Base-by-base conservation (phyloP, 2,329 filamentous ascomycete genomes). In the Alternaria sp. region DNA sequence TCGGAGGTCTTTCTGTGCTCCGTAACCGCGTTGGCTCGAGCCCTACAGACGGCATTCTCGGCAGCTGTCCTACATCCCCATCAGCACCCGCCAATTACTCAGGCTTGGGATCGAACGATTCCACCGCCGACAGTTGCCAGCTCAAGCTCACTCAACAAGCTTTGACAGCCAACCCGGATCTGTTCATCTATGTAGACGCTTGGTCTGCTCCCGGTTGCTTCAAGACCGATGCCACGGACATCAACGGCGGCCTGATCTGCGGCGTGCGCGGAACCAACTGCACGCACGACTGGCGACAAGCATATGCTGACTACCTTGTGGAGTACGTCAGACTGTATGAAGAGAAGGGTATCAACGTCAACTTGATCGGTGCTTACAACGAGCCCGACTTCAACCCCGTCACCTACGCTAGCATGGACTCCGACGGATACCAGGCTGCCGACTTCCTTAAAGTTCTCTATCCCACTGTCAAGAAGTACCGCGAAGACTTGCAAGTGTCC, bases 61-160 rank as follows among this genome's bases (percentile, higher is more conserved):
- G 60, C 23, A 54, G 43, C n/a, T 62, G 60, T 30, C 68, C 67
- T 9, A 43, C 26, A 13, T 28, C n/a, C 13, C 67, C 65, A n/a
- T 66, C 64, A 2, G 55, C 65, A n/a, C 47, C 52, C 7, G 59
- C 55, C 36, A 60, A 69, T 4, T 70, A 70, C 51, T 66, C 62
- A 26, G 67, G 67, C 21, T 54, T 66, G 45, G 65, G 65, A 19
- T 4, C 30, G 9, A 54, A 62, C 25, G 60, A 62, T 28, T 45
- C 60, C 26, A 62, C 47, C 10, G 63, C 69, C 15, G 68, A 70
- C 44, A 59, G 54, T 3, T 82, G 83, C 9, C 85, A 87, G 75
- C 74, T 87, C n/a, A 86, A 81, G 77, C 78, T 87, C 43, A 80
- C 82, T 1, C 78, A 86, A 71, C 77, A 86, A 71, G 85, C 85